Evolutionary conservation across 2,329 filamentous ascomycete genomes (phyloP).

Genomic region (Cladosporium sp.): DNA sequence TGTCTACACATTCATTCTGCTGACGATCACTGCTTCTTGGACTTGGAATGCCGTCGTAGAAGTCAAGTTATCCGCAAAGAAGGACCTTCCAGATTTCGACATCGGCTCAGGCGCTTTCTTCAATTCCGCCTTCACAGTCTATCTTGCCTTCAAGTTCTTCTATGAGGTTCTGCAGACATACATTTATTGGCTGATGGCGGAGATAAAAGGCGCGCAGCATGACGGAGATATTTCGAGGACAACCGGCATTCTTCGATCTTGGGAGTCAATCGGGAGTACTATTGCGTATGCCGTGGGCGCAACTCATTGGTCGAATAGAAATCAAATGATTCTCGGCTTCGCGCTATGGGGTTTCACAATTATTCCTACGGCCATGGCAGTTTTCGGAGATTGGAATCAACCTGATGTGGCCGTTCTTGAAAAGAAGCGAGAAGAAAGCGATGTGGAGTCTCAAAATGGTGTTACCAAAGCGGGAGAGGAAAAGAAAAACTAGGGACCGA

Average conservation of each 20-base stretch:
- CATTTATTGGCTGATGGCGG: slow-evolving; percentile 25
- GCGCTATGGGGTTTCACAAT: slow-evolving; percentile 29
- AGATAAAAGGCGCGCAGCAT: slow-evolving; percentile 24
- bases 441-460: slow-evolving; percentile 15
- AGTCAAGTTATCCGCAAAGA: slow-evolving; percentile 6
- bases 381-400: slow-evolving; percentile 19
- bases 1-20: slow-evolving; percentile 14
- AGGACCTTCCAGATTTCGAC: slow-evolving; percentile 15
- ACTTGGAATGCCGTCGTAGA: slow-evolving; percentile 18
- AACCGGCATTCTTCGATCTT: slow-evolving; percentile 31
- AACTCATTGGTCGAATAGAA: slow-evolving; percentile 28
- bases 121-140: slow-evolving; percentile 19
- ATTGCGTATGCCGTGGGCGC: slow-evolving; percentile 32
- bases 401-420: not conserved
- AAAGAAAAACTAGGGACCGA: not conserved
- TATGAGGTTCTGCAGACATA: slow-evolving; percentile 24
- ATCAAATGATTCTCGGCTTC: slow-evolving; percentile 32
- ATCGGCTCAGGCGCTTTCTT: slow-evolving; percentile 16
- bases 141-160: slow-evolving; percentile 25
- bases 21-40: slow-evolving; percentile 16
- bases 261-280: slow-evolving; percentile 33
- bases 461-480: not conserved
- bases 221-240: slow-evolving; percentile 32
- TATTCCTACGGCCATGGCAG: slow-evolving; percentile 17
- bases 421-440: slow-evolving; percentile 8